phyloP scores from a whole-genome alignment of 2,329 filamentous ascomycete species.

The Penicillium carneum region DNA sequence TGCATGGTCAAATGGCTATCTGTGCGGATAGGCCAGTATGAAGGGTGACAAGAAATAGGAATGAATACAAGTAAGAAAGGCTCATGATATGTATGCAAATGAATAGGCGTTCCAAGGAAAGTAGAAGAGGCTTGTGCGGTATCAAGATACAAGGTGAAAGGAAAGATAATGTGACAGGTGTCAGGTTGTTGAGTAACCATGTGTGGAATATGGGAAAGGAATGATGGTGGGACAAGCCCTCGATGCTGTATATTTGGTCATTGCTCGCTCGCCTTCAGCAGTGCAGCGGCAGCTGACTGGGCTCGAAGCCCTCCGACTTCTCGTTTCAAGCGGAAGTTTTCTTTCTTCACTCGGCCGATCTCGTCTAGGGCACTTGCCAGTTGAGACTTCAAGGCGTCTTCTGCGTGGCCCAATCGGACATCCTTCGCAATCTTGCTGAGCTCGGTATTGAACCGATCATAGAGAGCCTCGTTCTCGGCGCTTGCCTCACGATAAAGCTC shows the following conservation, averaged over 20 bases:
- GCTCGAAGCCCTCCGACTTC: conserved; percentile 77
- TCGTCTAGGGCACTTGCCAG: conserved; percentile 80
- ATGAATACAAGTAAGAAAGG: conserved; percentile 25
- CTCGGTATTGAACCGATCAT: conserved; percentile 91
- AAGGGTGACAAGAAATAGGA: conserved; percentile 28
- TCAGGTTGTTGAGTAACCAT: conserved; percentile 3
- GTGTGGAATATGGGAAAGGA: conserved; percentile 3
- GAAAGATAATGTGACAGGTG: conserved; percentile 12
- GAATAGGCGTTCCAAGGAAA: conserved; percentile 20
- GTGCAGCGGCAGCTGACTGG: conserved; percentile 48
- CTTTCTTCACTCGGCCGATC: conserved; percentile 76
- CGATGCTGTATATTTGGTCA: conserved; percentile 13
- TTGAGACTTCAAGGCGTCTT: conserved; percentile 75
- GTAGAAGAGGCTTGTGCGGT: conserved; percentile 22
- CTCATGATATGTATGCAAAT: conserved; percentile 16
- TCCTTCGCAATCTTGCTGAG: conserved; percentile 81
- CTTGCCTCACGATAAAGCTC: conserved; percentile 86
- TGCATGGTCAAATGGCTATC: conserved; percentile 32
- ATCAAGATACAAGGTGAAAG: conserved; percentile 26
- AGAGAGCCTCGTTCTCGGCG: conserved; percentile 90
- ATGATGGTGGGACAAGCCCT: conserved; percentile 2
- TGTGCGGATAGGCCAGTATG: conserved; percentile 24
- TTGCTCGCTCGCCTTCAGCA: conserved; percentile 43
- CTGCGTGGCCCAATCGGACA: conserved; percentile 76
- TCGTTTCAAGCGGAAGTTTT: conserved; percentile 81